Evolutionary conservation across 345 rosid species (phyloP), one percentile per base, ranked within the genome.

Genomic region (Odontarrhena argentea): DNA sequence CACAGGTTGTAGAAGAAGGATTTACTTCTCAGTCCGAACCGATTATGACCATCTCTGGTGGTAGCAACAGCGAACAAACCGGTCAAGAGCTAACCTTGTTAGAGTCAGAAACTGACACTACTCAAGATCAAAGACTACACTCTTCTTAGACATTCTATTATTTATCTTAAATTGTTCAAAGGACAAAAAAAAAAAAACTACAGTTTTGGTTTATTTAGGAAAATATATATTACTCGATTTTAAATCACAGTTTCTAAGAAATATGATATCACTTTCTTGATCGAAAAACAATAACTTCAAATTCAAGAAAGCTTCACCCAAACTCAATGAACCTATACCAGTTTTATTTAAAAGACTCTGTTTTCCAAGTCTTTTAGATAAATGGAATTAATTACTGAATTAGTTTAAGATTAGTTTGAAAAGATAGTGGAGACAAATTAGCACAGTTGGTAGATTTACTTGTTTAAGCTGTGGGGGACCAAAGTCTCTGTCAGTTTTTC

Each of bases 361-460:
- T 7, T 36, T 59, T 59, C 36, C 40, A 44, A 65, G 37, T 25
- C 14, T 26, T 32, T 9, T 8, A 14, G 22, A 62, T 43, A 14
- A 18, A 18, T 60, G 7, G 36, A 32, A 38, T 18, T 3, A 18
- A 11, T 24, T 18, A 18, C 54, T 12, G 35, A 22, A 36, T 46
- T 7, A 47, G 3, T 56, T 38, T 15, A 1, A 53, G 50, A 18
- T 53, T 61, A 59, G 26, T 40, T 55, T n/a, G 22, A 67, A 67
- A 0, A 30, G 58, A 46, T 67, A 74, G 63, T 74, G 62, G 68
- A 67, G 77, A 74, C 68, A 74, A 67, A 47, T 54, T 54, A 47
- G 65, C 25, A 52, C 69, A 74, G 74, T 68, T 60, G 63, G 68
- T 74, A 60, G 77, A 74, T 74, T 74, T 68, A 68, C 69, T 68